These are phyloP conservation scores for Scheffersomyces coipomensis DNA, from an alignment of 805 yeast genomes.

Conservation along the genomic window DNA sequence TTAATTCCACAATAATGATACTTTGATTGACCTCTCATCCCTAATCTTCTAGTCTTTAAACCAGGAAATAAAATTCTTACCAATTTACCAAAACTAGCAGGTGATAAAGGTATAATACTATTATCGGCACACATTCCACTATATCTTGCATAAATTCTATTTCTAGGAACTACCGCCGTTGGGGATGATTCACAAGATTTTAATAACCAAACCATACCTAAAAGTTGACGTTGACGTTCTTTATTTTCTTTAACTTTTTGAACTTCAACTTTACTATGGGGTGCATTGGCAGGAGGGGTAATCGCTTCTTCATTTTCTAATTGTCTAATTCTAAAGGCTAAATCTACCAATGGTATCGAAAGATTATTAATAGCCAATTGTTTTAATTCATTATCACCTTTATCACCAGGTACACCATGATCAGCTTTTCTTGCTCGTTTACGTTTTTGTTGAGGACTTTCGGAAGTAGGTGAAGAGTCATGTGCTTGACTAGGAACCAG, in stretches of 20 bases:
- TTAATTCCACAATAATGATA: conserved; percentile 84
- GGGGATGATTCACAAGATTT: conserved; percentile 56
- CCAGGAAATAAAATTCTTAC: conserved; percentile 65
- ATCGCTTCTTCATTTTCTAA: conserved; percentile 31
- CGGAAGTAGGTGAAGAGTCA: background rate
- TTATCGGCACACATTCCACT: conserved; percentile 37
- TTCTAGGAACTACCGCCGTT: conserved; percentile 43
- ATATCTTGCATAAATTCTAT: conserved; percentile 41
- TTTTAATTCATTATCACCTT: conserved; percentile 36
- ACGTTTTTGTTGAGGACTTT: conserved; percentile 5
- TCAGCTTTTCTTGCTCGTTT: conserved; percentile 29
- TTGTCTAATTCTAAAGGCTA: conserved; percentile 44
- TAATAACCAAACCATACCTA: conserved; percentile 80
- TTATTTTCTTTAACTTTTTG: conserved; percentile 17
- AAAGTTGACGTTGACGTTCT: conserved; percentile 69
- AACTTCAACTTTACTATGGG: conserved; percentile 6
- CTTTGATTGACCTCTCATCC: conserved; percentile 77
- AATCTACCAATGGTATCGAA: conserved; percentile 37
- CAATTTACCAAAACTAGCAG: conserved; percentile 77
- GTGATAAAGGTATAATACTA: conserved; percentile 59
- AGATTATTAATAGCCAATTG: conserved; percentile 33
- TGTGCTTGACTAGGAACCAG: background rate
- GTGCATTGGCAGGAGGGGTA: conserved; percentile 1
- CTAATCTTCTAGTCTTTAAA: conserved; percentile 73
- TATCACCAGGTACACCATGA: conserved; percentile 30